Percentiles rank a stretch among this genome's conserved stretches.
Conservation (phyloP, 1,284 basidiomycete genomes). For the Mycosarcoma maydis region DNA sequence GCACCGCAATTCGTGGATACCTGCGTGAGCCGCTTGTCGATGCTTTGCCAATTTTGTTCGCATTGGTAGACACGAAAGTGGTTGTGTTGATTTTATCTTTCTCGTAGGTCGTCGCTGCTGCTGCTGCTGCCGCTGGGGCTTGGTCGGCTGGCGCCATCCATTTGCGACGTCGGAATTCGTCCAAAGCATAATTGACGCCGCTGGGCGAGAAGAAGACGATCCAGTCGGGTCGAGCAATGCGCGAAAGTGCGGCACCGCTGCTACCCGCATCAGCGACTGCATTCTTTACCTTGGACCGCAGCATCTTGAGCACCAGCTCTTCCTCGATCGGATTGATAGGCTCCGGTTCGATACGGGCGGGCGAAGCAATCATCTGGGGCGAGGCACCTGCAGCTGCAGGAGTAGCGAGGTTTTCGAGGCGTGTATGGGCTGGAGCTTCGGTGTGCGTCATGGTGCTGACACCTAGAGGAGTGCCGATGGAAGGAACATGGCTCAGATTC, state of each 20-base stretch:
- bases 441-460: constrained; percentile 42
- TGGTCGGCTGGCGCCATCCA: constrained; percentile 51
- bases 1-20: constrained; percentile 56
- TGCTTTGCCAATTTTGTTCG: background rate
- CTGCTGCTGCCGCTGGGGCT: too few species aligned
- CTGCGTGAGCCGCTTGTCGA: constrained; percentile 14
- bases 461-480: constrained; percentile 35
- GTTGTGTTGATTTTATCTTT: constrained; percentile 3
- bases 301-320: constrained; percentile 27
- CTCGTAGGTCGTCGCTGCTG: background rate
- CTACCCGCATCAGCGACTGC: constrained; percentile 2
- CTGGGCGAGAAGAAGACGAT: constrained; percentile 66
- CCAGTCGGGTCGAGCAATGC: constrained; percentile 56
- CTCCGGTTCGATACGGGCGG: constrained; percentile 25
- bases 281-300: constrained; percentile 26
- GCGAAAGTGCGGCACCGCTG: constrained; percentile 1
- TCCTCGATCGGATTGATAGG: constrained; percentile 40
- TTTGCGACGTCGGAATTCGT: constrained; percentile 44
- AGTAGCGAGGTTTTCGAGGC: constrained; percentile 15
- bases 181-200: constrained; percentile 60
- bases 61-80: constrained; percentile 28
- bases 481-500: constrained; percentile 36
- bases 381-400: constrained; percentile 23
- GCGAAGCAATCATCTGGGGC: constrained; percentile 28
- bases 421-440: constrained; percentile 14